These are phyloP conservation scores for Phoma sp. DNA, from an alignment of 2,329 filamentous ascomycete genomes.

Conservation along the genomic window DNA sequence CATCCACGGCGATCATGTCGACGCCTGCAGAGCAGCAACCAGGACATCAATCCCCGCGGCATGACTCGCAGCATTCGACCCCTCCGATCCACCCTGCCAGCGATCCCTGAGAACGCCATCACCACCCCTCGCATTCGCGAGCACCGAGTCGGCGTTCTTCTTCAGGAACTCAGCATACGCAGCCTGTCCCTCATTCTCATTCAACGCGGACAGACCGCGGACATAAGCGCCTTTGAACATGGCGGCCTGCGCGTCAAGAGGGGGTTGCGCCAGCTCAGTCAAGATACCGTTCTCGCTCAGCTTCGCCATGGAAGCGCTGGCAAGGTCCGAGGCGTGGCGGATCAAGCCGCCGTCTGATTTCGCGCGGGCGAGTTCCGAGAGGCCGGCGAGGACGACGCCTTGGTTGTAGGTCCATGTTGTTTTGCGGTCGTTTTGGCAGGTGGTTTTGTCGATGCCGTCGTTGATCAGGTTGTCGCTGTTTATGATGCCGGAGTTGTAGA, in stretches of 20 bases:
- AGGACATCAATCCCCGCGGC: constrained; percentile 69
- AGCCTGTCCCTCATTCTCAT: constrained; percentile 32
- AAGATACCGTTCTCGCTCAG: constrained; percentile 42
- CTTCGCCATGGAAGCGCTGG: constrained; percentile 32
- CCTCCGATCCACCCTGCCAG: constrained; percentile 64
- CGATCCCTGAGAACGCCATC: constrained; percentile 61
- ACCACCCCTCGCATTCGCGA: constrained; percentile 36
- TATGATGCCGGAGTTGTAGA: constrained; percentile 58
- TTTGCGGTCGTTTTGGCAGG: constrained; percentile 60
- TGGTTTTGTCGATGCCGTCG: constrained; percentile 57
- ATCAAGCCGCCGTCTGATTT: constrained; percentile 44
- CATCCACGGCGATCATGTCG: neutral
- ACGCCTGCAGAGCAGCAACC: constrained; percentile 54
- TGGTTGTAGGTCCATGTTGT: constrained; percentile 65
- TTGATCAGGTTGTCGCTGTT: constrained; percentile 60
- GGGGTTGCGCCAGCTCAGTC: constrained; percentile 33
- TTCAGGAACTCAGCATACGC: constrained; percentile 38
- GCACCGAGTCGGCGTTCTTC: constrained; percentile 43
- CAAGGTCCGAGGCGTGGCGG: constrained; percentile 35
- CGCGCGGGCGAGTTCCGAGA: constrained; percentile 59
- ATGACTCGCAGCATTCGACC: constrained; percentile 63
- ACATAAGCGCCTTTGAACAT: constrained; percentile 50
- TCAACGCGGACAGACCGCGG: constrained; percentile 40
- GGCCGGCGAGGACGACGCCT: constrained; percentile 62
- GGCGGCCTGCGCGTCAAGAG: constrained; percentile 36